These are phyloP conservation scores for Trichoderma reesei DNA, from an alignment of 495 filamentous ascomycete genomes.

Conservation along the genomic window DNA sequence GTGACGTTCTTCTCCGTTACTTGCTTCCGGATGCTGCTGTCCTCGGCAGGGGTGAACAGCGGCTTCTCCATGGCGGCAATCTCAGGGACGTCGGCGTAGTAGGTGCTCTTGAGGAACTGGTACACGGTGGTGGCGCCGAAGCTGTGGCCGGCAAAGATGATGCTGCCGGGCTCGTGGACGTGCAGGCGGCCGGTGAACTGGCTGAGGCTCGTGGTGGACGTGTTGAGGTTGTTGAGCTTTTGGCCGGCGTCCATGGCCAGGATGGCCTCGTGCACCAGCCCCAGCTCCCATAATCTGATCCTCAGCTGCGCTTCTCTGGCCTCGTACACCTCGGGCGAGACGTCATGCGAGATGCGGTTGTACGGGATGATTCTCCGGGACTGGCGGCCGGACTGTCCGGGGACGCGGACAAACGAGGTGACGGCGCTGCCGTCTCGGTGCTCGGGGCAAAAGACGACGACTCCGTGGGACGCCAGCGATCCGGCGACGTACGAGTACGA, in stretches of 20 bases:
- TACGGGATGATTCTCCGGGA: slow-evolving; percentile 35
- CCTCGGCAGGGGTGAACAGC: slow-evolving; percentile 39
- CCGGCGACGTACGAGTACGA: slow-evolving; percentile 64
- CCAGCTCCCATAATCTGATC: slow-evolving; percentile 65
- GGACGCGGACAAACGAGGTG: slow-evolving; percentile 49
- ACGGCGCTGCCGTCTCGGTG: slow-evolving; percentile 67
- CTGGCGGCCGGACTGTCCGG: slow-evolving; percentile 25
- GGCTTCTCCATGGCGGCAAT: slow-evolving; percentile 23
- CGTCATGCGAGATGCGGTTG: slow-evolving; percentile 40
- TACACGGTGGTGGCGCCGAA: slow-evolving; percentile 64
- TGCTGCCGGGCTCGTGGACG: slow-evolving; percentile 56
- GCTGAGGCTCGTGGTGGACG: slow-evolving; percentile 35
- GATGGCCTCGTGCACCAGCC: slow-evolving; percentile 51
- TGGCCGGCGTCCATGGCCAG: slow-evolving; percentile 47
- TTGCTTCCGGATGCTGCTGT: slow-evolving; percentile 44
- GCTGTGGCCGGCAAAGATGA: slow-evolving; percentile 63
- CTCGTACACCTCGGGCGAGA: slow-evolving; percentile 45
- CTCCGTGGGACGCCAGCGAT: slow-evolving; percentile 62
- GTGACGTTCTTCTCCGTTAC: slow-evolving; percentile 51
- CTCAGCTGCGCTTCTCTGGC: slow-evolving; percentile 55
- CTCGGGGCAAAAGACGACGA: slow-evolving; percentile 66
- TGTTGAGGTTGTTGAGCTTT: slow-evolving; percentile 36
- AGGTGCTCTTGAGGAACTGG: slow-evolving; percentile 64
- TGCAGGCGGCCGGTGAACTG: slow-evolving; percentile 47
- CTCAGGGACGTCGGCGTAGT: slow-evolving; percentile 40